Percentiles rank a stretch among this genome's conserved stretches.
These are phyloP conservation scores for Suillus plorans DNA, from an alignment of 768 basidiomycete genomes.

Conservation along the genomic window DNA sequence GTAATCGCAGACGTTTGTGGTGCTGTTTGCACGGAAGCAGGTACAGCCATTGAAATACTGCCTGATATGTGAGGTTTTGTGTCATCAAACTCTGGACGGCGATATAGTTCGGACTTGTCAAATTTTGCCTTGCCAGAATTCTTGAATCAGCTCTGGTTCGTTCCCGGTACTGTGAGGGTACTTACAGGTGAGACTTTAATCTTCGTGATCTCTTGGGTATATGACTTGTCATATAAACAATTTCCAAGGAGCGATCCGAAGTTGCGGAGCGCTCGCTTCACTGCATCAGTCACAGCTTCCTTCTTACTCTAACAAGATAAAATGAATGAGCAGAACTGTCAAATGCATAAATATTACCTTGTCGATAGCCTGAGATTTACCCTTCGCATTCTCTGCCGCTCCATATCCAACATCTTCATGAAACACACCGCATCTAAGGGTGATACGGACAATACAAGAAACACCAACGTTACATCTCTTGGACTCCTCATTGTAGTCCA, in stretches of 20 bases:
- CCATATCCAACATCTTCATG: slow-evolving; percentile 98
- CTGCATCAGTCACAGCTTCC: slow-evolving; percentile 92
- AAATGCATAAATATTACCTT: slow-evolving; percentile 60
- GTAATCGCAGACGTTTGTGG: background rate
- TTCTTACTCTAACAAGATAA: slow-evolving; percentile 82
- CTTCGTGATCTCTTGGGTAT: slow-evolving; percentile 80
- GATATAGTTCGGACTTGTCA: slow-evolving; percentile 63
- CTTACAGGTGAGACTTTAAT: slow-evolving; percentile 82
- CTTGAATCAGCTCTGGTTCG: slow-evolving; percentile 9
- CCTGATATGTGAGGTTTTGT: slow-evolving; percentile 27
- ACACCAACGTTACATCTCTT: slow-evolving; percentile 70
- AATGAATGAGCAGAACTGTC: slow-evolving; percentile 1
- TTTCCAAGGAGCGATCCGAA: slow-evolving; percentile 96
- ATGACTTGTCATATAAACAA: slow-evolving; percentile 95
- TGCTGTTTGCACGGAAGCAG: slow-evolving; percentile 1
- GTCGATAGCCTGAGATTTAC: slow-evolving; percentile 84
- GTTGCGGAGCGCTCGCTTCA: slow-evolving; percentile 87
- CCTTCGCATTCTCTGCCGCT: slow-evolving; percentile 77
- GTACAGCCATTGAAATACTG: background rate
- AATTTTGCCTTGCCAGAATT: slow-evolving; percentile 54
- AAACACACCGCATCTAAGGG: slow-evolving; percentile 80
- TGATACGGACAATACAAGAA: slow-evolving; percentile 84
- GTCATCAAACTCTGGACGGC: slow-evolving; percentile 69
- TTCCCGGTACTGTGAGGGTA: slow-evolving; percentile 13
- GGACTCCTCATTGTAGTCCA: slow-evolving; percentile 72